phyloP scores from a whole-genome alignment of 441 rosid genomes.

The Jatropha podagrica region DNA sequence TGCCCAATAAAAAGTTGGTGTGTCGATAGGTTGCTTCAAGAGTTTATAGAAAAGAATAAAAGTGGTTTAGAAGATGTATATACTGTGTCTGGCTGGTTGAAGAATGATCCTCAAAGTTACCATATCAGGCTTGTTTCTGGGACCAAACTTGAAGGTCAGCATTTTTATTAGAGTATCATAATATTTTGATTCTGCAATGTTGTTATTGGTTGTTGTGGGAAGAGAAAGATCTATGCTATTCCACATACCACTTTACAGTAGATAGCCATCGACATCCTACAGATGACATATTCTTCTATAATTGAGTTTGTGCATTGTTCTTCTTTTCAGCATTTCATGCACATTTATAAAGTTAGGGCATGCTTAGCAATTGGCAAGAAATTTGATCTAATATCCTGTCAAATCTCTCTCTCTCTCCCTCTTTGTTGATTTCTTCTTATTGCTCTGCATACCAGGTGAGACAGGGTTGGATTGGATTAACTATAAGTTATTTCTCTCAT shows the following conservation, averaged over 20 bases:
- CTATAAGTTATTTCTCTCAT: background rate
- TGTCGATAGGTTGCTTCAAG: constrained; percentile 65
- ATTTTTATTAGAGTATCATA: constrained; percentile 11
- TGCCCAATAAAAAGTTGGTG: constrained; percentile 6
- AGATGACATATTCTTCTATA: background rate
- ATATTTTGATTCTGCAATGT: background rate
- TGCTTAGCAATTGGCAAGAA: background rate
- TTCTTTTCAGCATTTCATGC: background rate
- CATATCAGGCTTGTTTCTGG: constrained; percentile 63
- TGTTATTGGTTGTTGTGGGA: background rate
- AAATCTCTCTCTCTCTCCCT: background rate
- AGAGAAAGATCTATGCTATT: background rate
- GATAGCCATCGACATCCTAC: background rate
- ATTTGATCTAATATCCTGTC: background rate
- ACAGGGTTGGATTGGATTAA: background rate
- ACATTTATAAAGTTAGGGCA: background rate
- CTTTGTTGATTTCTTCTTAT: background rate
- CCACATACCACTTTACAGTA: background rate
- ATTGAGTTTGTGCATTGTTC: background rate
- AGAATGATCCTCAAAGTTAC: constrained; percentile 55
- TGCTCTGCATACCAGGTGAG: background rate
- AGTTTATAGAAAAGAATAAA: constrained; percentile 60
- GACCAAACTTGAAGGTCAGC: constrained; percentile 68
- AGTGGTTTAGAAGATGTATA: constrained; percentile 65
- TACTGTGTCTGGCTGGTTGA: constrained; percentile 79